These are phyloP conservation scores for Climacium dendroides DNA, from an alignment of 225 moss, liverwort and hornwort species.

Conservation along the genomic window DNA sequence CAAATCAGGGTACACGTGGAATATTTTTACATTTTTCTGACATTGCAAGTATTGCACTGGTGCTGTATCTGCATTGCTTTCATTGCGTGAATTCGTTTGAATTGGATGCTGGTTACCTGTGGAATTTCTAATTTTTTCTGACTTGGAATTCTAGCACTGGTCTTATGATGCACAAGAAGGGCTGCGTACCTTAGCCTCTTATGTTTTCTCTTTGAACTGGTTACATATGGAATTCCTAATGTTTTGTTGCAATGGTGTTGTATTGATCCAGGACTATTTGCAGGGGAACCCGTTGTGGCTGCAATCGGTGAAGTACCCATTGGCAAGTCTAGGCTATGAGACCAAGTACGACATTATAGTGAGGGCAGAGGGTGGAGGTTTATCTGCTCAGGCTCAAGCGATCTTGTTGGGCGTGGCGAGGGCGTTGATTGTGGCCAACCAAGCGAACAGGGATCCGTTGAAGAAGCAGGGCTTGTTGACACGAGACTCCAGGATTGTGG, in stretches of 20 bases:
- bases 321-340: conserved; percentile 86
- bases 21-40: neutral
- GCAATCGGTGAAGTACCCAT: conserved; percentile 83
- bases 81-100: neutral
- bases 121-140: neutral
- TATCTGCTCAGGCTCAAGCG: conserved; percentile 92
- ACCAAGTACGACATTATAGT: conserved; percentile 70
- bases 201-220: neutral
- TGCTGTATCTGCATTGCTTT: neutral
- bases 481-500: conserved; percentile 79
- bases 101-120: neutral
- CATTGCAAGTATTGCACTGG: neutral
- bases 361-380: conserved; percentile 60
- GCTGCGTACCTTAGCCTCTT: neutral
- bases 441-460: conserved; percentile 83
- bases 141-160: neutral
- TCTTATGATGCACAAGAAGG: neutral
- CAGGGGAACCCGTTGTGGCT: conserved; percentile 51
- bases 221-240: neutral
- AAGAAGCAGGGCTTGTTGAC: conserved; percentile 96
- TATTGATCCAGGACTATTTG: conserved; percentile 55
- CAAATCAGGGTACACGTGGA: neutral
- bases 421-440: conserved; percentile 77
- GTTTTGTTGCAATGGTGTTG: neutral
- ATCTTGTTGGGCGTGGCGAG: conserved; percentile 86